Evolutionary conservation across 148 eudicot species (phyloP), one percentile per base, ranked within the genome.

Genomic region (Rheum nobile): DNA sequence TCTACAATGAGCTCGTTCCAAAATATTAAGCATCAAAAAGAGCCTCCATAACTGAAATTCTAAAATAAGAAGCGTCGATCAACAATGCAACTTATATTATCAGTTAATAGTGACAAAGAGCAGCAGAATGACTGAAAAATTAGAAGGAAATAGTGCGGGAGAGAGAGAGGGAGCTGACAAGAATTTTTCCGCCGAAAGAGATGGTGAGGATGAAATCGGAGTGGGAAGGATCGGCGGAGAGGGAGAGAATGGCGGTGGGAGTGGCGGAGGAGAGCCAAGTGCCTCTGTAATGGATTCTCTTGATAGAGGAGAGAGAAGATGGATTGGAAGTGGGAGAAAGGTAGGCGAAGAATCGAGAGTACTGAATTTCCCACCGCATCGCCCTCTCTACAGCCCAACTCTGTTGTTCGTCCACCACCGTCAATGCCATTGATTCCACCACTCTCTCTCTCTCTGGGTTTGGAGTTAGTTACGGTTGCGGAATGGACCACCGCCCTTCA

Each of bases 141-240:
- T 1, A 71, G 39, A 61, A 7, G 47, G 4, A 74, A 50, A 39
- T 31, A 1, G 8, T 34, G 42, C n/a, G n/a, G n/a, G n/a, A 39
- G 70, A 44, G 67, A 73, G 26, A 22, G 67, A 35, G 63, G 59
- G 67, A 34, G 72, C 84, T 46, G 75, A 90, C 96, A n/a, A 82
- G 59, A 75, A 85, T 24, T 61, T 74, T 71, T 22, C 79, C 80
- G n/a, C 37, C 75, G 26, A 85, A 28, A 57, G 80, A 42, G 76
- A 90, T 75, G n/a, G 83, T 39, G 79, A 90, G 76, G 28, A 87
- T 63, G 69, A 63, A 32, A 17, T 14, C 69, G 10, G 9, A 4
- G 22, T 2, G 21, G 6, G n/a, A 17, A 63, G 19, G 69, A 63
- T 63, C 41, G 69, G 69, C 39, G 69, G n/a, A 31, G n/a, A 63